These are phyloP conservation scores for Apophysomyces sp. DNA, from an alignment of 371 early-diverging fungal genomes.

Conservation along the genomic window DNA sequence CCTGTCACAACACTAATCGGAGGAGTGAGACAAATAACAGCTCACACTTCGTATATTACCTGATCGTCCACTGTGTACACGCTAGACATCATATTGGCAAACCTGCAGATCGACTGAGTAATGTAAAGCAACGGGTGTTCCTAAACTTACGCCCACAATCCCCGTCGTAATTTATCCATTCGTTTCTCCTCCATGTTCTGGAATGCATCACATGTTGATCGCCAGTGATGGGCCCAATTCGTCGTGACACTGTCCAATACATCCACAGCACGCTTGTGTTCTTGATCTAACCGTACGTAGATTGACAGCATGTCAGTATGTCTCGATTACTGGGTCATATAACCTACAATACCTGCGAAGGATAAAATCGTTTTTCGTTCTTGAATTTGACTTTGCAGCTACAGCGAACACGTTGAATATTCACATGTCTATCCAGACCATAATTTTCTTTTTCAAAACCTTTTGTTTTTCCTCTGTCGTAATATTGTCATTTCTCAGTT, in stretches of 20 bases:
- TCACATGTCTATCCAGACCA: not conserved
- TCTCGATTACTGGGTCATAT: not conserved
- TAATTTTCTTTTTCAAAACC: not conserved
- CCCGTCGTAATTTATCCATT: constrained; percentile 34
- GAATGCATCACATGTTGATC: constrained; percentile 26
- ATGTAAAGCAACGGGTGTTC: not conserved
- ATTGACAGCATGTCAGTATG: not conserved
- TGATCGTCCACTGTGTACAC: constrained; percentile 45
- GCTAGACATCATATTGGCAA: constrained; percentile 47
- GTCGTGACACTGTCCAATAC: constrained; percentile 27
- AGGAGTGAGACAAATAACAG: not conserved
- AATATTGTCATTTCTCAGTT: not conserved
- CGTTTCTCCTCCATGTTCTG: constrained; percentile 47
- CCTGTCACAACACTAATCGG: constrained; percentile 35
- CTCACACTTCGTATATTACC: constrained; percentile 13
- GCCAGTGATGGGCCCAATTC: constrained; percentile 38
- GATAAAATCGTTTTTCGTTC: constrained; percentile 15
- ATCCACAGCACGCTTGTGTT: constrained; percentile 34
- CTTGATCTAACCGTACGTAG: constrained; percentile 30
- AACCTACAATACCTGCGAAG: constrained; percentile 11
- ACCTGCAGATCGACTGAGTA: constrained; percentile 18
- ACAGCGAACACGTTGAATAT: not conserved
- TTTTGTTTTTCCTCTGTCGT: not conserved
- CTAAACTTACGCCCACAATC: constrained; percentile 39
- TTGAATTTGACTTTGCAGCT: constrained; percentile 9